These are phyloP conservation scores for Leccinum incarnatum DNA, from an alignment of 768 basidiomycete species.

Conservation along the genomic window DNA sequence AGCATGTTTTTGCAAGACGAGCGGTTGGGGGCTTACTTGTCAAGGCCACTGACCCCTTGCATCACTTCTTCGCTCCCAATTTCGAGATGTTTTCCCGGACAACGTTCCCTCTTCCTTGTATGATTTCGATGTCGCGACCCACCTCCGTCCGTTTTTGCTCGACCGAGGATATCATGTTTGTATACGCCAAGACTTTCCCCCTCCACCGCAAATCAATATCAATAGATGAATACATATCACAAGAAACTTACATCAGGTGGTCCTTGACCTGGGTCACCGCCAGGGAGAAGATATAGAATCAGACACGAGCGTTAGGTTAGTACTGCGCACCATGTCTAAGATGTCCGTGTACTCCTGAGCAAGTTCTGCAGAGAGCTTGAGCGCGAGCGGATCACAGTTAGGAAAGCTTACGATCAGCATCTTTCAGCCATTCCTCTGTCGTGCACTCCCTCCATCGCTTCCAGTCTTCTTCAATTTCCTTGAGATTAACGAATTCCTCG, in stretches of 20 bases:
- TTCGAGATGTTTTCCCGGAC: conserved; percentile 25
- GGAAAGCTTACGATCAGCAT: conserved; percentile 25
- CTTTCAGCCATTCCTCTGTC: conserved; percentile 32
- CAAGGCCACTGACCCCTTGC: background rate
- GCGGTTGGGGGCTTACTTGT: background rate
- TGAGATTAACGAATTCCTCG: conserved; percentile 17
- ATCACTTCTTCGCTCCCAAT: conserved; percentile 17
- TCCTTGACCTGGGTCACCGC: conserved; percentile 25
- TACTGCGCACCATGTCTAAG: conserved; percentile 20
- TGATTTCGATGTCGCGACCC: conserved; percentile 16
- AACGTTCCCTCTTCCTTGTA: conserved; percentile 14
- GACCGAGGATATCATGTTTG: conserved; percentile 20
- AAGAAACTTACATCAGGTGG: conserved; percentile 22
- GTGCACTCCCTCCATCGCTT: conserved; percentile 29
- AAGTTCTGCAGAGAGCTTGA: conserved; percentile 17
- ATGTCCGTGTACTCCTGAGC: conserved; percentile 17
- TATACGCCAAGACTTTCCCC: conserved; percentile 20
- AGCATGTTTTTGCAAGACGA: background rate
- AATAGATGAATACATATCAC: background rate
- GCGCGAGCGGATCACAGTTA: background rate
- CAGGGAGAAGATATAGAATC: background rate
- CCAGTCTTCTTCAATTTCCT: conserved; percentile 22
- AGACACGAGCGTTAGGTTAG: background rate
- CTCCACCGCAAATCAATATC: conserved; percentile 15
- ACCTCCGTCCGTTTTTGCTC: conserved; percentile 22